Evolutionary conservation across 306 rosid genomes (phyloP), one percentile per base, ranked within the genome.

Genomic region (Fagus crenata): DNA sequence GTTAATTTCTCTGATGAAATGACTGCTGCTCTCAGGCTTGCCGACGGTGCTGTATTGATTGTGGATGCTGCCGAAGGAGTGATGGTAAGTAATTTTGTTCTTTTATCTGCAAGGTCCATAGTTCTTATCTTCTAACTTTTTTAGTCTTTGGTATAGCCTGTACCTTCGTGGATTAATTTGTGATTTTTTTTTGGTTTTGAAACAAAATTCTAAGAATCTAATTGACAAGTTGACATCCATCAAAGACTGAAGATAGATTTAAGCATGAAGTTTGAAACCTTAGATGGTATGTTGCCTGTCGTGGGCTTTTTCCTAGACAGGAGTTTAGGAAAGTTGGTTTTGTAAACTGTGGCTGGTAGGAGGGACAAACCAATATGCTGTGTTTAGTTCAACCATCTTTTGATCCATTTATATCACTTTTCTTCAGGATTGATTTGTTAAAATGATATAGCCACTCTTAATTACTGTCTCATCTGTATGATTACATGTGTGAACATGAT

Each of bases 11-110:
- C 99, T 18, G 99, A 92, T 73, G 99, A 95, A 81, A 92, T 95
- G 97, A 92, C 99, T 54, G 99, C 97, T 1, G 95, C 99, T 3
- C 86, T 95, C 65, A 88, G 99, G 80, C 99, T 95, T 40, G 96
- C 97, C 0, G 99, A 95, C 49, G 97, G 99, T 13, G 97, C 92
- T 1, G 97, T 95, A 17, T 81, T 95, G 86, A 82, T 95, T 42
- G 99, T 95, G 28, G 99, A 95, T 81, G 99, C 99, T 36, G 99
- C 92, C 7, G 99, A 95, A 85, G 99, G 99, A 72, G 96, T 95
- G 46, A 92, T 95, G 99, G 99, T 92, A 60, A 81, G 73, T 33
- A 17, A 22, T 22, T 60, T 59, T 37, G n/a, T 75, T 32, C 36
- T 72, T 65, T 0, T 2, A 31, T 64, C 37, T 65, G 53, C 37